phyloP scores from a whole-genome alignment of 2,329 filamentous ascomycete species.

The Capronia coronata region DNA sequence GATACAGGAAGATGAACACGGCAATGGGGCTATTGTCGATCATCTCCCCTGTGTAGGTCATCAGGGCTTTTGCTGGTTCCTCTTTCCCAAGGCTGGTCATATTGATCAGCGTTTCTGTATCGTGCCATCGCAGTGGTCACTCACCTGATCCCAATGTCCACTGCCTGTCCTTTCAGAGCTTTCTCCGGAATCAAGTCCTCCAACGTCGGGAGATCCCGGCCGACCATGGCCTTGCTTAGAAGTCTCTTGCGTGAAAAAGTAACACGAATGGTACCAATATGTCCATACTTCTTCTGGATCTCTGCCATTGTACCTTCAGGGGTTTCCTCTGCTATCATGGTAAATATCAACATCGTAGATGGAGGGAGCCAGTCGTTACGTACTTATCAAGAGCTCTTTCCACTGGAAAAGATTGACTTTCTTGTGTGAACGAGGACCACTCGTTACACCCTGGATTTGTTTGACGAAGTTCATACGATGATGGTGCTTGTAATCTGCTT shows the following conservation, averaged over 20 bases:
- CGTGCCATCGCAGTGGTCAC: background rate
- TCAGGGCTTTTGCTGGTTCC: background rate
- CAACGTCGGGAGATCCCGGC: background rate
- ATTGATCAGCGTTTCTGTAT: background rate
- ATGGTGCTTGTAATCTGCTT: background rate
- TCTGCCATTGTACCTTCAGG: background rate
- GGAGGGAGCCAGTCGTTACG: background rate
- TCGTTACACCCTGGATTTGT: background rate
- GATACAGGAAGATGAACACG: constrained; percentile 31
- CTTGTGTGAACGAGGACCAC: background rate
- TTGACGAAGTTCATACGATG: background rate
- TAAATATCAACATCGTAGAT: background rate
- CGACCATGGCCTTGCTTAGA: background rate
- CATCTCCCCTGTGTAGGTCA: background rate
- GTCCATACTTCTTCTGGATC: background rate
- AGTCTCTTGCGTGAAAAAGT: constrained; percentile 1
- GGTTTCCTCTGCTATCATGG: constrained; percentile 2
- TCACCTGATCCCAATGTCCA: constrained; percentile 5
- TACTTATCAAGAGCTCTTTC: background rate
- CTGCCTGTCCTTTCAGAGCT: constrained; percentile 10
- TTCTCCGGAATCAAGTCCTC: constrained; percentile 7
- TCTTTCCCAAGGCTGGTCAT: background rate
- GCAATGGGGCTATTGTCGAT: constrained; percentile 24
- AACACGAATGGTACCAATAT: constrained; percentile 9
- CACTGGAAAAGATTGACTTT: background rate